Evolutionary conservation across 2,329 filamentous ascomycete genomes (phyloP), one percentile per base, ranked within the genome.

Genomic region (Arthrinium phaeospermum): DNA sequence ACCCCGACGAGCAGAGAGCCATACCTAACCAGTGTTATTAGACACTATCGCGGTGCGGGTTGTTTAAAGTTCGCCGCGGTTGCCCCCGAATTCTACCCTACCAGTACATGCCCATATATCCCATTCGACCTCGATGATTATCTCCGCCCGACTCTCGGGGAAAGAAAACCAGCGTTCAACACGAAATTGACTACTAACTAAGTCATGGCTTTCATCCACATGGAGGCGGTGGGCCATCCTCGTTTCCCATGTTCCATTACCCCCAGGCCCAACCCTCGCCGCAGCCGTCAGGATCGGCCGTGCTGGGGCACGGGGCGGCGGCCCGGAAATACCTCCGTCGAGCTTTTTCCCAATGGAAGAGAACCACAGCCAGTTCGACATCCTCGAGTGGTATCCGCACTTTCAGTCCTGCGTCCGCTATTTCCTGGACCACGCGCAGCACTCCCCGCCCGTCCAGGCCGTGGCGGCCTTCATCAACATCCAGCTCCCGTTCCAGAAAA

Each of bases 401-500:
- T 97, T 97, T 81, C 92, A 96, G 82, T 95, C 91, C 75, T 99
- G 96, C 83, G 91, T 96, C 76, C 90, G 91, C 72, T 98, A 96
- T 85, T 99, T 98, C 80, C 86, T 98, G 78, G 94, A 98, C 78
- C 91, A 96, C 79, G 94, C 95, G 8, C 96, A 98, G 81, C 92
- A 97, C 81, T 93, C 91, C 75, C 89, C 88, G 24, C 90, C 92
- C 13, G 94, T 98, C 19, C 95, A 98, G 83, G 94, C 95, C 12
- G 89, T 98, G 68, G 95, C 95, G 27, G 93, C 95, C 8, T 95
- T 96, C 81, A 86, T 98, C 84, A 98, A 98, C 82, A 98, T 98
- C 80, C 91, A 91, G 74, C 88, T 98, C 0, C 96, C 96, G 2
- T 97, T 92, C 80, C 96, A 98, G 82, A 92, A 91, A 82, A 30